Evolutionary conservation across 2,329 filamentous ascomycete genomes (phyloP).

Genomic region (Dryadomyces quercus-mongolicae): DNA sequence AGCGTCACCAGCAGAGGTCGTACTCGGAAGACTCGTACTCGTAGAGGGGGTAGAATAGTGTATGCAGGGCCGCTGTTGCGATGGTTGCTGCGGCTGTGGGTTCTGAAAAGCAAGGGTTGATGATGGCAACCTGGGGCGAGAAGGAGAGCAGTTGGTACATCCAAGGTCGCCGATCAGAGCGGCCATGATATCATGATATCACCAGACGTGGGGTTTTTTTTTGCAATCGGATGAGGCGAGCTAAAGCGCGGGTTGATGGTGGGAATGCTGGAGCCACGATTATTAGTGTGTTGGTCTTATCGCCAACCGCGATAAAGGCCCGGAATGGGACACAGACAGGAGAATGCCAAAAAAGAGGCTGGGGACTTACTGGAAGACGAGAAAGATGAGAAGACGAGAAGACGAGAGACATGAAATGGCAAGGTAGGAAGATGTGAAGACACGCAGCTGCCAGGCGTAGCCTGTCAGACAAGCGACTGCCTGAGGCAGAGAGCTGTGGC

Average conservation of each 20-base stretch:
- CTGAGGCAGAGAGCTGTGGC: not conserved
- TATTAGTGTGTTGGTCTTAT: slow-evolving; percentile 12
- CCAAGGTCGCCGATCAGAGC: slow-evolving; percentile 54
- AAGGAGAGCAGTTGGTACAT: slow-evolving; percentile 58
- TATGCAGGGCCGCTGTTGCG: not conserved
- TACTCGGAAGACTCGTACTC: not conserved
- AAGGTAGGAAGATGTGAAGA: not conserved
- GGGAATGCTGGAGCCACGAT: slow-evolving; percentile 5
- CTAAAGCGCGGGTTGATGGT: not conserved
- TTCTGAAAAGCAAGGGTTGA: not conserved
- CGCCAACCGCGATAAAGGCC: slow-evolving; percentile 10
- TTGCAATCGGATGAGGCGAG: not conserved
- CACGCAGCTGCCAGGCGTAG: not conserved
- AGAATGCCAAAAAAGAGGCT: not conserved
- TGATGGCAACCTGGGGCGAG: slow-evolving; percentile 27
- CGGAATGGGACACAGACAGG: slow-evolving; percentile 3
- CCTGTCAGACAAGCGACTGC: too few species aligned
- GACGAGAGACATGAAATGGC: too few species aligned
- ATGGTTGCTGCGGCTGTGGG: not conserved
- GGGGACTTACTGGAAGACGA: not conserved
- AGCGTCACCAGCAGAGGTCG: not conserved
- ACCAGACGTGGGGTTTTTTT: not conserved
- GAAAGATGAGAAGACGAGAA: too few species aligned
- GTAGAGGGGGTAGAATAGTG: not conserved
- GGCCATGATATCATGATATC: slow-evolving; percentile 41